Base-by-base conservation (phyloP, 2,329 filamentous ascomycete species). In the Purpureocillium lavendulum region DNA sequence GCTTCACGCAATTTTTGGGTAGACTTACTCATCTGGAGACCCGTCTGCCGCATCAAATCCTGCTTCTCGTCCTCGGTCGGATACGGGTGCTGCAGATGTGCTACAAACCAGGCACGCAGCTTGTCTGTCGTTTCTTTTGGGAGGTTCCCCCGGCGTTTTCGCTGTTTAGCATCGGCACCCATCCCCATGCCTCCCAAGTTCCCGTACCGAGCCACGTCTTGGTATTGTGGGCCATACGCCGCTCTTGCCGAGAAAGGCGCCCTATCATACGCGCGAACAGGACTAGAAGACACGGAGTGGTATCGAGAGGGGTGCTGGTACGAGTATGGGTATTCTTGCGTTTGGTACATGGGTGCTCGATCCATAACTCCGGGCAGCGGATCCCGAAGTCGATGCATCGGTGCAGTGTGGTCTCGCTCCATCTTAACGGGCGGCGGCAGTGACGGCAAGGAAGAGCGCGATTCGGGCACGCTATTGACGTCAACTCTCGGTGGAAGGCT, bases 51-150 rank as follows among this genome's bases (percentile, higher is more conserved):
- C 71, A 88, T 87, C 35, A 94, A 70, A 43, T 84, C 77, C 55
- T 89, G 78, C 61, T 94, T 94, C 64, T 94, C 84, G 46, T 94
- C 86, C 59, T 94, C 86, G 4, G 80, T 88, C 2, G 87, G 87
- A 56, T 94, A 94, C 0, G 87, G 87, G 54, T 92, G 87, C 44
- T 80, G 70, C 7, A 88, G 61, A 58, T 92, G 84, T n/a, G 72
- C 71, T 38, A 80, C 63, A 48, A 94, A 89, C 88, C 88, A 95
- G 1, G 76, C 69, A 39, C 84, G 77, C 31, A 95, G 69, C 48
- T 85, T 81, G 55, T 89, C 84, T 0, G 87, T 95, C 0, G 87
- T 86, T 40, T 88, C 84, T 56, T 94, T 94, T n/a, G 88, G 88
- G 3, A 95, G 69, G 54, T 95, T 95, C 2, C 88, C 88, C 30